phyloP scores from a whole-genome alignment of 2,329 filamentous ascomycete genomes.

The Microcyclospora tardicrescens region DNA sequence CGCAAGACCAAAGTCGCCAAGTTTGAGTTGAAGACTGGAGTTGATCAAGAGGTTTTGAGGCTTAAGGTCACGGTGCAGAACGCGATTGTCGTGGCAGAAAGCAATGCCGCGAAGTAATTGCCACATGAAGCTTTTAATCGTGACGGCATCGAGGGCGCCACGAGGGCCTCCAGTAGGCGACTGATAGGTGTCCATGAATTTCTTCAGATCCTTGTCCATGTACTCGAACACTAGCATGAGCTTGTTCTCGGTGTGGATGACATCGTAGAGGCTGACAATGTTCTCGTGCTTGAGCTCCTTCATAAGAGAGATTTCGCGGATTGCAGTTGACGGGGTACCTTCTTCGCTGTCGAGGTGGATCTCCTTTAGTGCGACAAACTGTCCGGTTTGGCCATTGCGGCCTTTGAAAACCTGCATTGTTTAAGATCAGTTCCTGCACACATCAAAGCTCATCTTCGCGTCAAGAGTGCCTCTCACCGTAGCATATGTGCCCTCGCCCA shows the following conservation, averaged over 20 bases:
- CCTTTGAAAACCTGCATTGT: slow-evolving; percentile 81
- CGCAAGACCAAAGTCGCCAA: slow-evolving; percentile 88
- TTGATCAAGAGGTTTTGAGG: slow-evolving; percentile 96
- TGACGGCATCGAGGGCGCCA: slow-evolving; percentile 73
- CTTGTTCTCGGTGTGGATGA: slow-evolving; percentile 99
- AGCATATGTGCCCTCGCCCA: slow-evolving; percentile 96
- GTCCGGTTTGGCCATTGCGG: slow-evolving; percentile 89
- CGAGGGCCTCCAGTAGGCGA: slow-evolving; percentile 60
- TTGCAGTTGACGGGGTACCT: slow-evolving; percentile 91
- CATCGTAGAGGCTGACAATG: slow-evolving; percentile 92
- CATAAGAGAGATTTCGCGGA: slow-evolving; percentile 97
- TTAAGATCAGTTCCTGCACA: too few relatives aligned
- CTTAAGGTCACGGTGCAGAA: slow-evolving; percentile 89
- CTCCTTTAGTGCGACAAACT: slow-evolving; percentile 93
- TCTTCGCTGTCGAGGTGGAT: slow-evolving; percentile 98
- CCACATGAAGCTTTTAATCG: slow-evolving; percentile 99
- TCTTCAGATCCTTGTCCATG: slow-evolving; percentile 97
- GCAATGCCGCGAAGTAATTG: slow-evolving; percentile 91
- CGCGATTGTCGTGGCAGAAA: slow-evolving; percentile 94
- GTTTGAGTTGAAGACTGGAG: slow-evolving; percentile 74
- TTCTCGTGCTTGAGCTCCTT: slow-evolving; percentile 99
- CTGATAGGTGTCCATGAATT: slow-evolving; percentile 69
- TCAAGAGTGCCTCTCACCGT: slow-evolving; percentile 48
- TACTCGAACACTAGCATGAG: slow-evolving; percentile 98
- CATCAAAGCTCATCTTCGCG: too few relatives aligned